A percentile compares a stretch with the other conserved stretches of the same genome.
Conservation (phyloP, 345 rosid genomes). For the Arabidopsis suecica region DNA sequence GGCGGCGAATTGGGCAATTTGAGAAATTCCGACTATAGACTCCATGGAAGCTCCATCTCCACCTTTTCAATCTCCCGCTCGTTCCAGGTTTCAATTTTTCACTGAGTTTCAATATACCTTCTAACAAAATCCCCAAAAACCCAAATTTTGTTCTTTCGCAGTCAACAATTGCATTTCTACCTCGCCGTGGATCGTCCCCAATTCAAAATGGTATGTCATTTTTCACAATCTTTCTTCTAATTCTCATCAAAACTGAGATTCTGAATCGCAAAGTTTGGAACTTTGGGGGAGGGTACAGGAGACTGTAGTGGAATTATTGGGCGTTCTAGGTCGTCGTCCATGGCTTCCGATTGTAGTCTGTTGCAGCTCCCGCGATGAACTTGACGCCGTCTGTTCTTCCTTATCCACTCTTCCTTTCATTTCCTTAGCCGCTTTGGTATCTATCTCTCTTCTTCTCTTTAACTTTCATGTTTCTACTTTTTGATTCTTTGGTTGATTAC, state of each 20-base stretch:
- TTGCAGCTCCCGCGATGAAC: conserved; percentile 94
- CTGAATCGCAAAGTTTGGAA: neutral
- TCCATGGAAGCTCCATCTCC: conserved; percentile 50
- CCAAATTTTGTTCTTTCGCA: conserved; percentile 25
- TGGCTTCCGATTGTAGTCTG: conserved; percentile 80
- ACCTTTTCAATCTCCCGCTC: conserved; percentile 47
- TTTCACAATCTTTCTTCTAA: neutral
- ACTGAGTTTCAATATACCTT: neutral
- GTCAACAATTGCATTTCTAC: conserved; percentile 80
- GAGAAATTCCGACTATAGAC: conserved; percentile 33
- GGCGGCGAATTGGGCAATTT: neutral
- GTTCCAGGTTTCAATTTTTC: conserved; percentile 38
- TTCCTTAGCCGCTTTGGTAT: conserved; percentile 70
- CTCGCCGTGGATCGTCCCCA: conserved; percentile 87
- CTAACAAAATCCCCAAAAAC: neutral
- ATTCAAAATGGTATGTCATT: conserved; percentile 72
- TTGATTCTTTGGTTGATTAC: neutral
- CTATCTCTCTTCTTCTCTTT: conserved; percentile 14
- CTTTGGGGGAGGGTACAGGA: conserved; percentile 50
- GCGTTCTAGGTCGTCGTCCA: conserved; percentile 66
- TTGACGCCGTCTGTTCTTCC: conserved; percentile 79
- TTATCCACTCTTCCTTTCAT: conserved; percentile 79
- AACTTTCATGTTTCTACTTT: neutral
- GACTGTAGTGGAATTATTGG: conserved; percentile 71
- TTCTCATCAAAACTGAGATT: neutral